Percentiles rank a stretch among this genome's conserved stretches.
phyloP scores from a whole-genome alignment of 2,329 filamentous ascomycete genomes.

The Emericellopsis atlantica region DNA sequence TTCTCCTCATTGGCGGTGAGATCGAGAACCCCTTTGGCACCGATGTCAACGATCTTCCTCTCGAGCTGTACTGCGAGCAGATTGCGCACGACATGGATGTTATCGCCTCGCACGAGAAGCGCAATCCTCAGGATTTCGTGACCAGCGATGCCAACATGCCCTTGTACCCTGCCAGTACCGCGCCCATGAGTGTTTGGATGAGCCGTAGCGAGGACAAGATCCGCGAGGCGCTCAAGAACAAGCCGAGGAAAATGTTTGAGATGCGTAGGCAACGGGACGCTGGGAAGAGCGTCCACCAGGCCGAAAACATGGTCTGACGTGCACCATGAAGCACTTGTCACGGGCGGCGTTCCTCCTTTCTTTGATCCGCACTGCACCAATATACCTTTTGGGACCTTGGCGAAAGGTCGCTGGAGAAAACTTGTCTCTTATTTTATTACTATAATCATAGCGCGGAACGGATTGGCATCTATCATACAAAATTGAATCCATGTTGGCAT shows the following conservation, averaged over 20 bases:
- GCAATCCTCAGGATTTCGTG: slow-evolving; percentile 17
- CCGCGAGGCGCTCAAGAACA: slow-evolving; percentile 24
- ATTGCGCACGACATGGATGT: slow-evolving; percentile 63
- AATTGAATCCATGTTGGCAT: no score
- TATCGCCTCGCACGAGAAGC: slow-evolving; percentile 41
- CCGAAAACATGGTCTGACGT: slow-evolving; percentile 4
- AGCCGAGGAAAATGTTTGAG: slow-evolving; percentile 21
- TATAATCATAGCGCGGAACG: neutral
- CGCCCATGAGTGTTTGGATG: slow-evolving; percentile 23
- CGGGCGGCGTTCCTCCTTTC: no score
- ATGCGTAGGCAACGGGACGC: slow-evolving; percentile 9
- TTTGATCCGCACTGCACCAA: no score
- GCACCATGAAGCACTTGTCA: no score
- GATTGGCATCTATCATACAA: neutral
- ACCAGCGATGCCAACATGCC: slow-evolving; percentile 31
- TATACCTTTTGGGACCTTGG: no score
- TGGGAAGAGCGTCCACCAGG: slow-evolving; percentile 1
- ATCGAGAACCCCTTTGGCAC: slow-evolving; percentile 78
- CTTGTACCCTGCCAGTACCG: slow-evolving; percentile 39
- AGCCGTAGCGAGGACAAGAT: slow-evolving; percentile 25
- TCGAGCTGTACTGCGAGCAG: slow-evolving; percentile 67
- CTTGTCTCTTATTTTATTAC: neutral
- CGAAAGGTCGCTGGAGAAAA: no score
- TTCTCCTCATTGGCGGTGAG: slow-evolving; percentile 62
- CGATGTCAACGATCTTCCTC: slow-evolving; percentile 70